Base-by-base conservation (phyloP, 805 yeast species). In the Kluyveromyces starmeri region DNA sequence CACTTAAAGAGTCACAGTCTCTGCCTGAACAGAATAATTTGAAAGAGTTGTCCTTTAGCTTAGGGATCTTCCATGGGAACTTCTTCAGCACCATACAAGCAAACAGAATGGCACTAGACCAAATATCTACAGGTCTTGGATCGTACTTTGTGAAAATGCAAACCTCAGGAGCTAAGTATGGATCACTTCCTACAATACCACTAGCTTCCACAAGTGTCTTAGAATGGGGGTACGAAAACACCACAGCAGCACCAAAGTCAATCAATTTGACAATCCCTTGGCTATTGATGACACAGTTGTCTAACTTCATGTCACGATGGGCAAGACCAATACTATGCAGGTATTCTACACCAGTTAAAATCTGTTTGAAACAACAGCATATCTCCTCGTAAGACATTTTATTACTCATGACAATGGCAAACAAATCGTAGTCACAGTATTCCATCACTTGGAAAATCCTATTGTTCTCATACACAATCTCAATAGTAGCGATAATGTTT, bases 11-110 rank as follows among this genome's bases (percentile, higher is more conserved):
- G 34, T 68, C 74, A 37, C 82, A 82, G 21, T 78, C 71, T 45
- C 73, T 78, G 20, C 86, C 73, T 18, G 83, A 73, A 28, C 89
- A 80, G 55, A 83, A 88, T 46, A 83, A 56, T 58, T 82, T 83
- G 62, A 86, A 88, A 41, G 92, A 78, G 46, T 77, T 73, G 58
- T 86, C 96, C 33, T 79, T 67, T 34, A 76, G 58, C 50, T 83
- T 80, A 7, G 96, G 96, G 6, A 84, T 83, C 53, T 84, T 85
- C 96, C 96, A 86, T 7, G 96, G 96, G 61, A 86, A 86, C 61
- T 85, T 82, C 53, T 84, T 80, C 55, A 86, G 66, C 39, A 83
- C 73, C 95, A 86, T 85, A 64, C 96, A 86, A 46, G 94, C 83
- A 59, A 82, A 83, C 32, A 86, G 83, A 40, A 86, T 84, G 7